These are phyloP conservation scores for Torulaspora globosa DNA, from an alignment of 1,139 yeast species.

Conservation along the genomic window DNA sequence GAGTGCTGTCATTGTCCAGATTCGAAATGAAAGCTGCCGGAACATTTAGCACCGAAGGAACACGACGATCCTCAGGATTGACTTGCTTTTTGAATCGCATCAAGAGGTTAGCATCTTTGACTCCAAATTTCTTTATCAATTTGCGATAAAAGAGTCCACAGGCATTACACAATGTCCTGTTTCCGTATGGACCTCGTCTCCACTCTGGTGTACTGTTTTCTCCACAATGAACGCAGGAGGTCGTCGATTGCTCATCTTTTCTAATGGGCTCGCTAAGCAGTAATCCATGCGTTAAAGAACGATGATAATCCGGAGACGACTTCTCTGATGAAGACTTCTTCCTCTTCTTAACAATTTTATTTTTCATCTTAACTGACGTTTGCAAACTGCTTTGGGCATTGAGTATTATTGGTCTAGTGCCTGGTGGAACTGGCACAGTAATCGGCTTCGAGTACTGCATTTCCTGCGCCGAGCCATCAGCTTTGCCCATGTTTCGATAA, in stretches of 20 bases:
- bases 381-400: conserved; percentile 6
- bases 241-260: conserved; percentile 16
- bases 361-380: conserved; percentile 5
- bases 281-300: conserved; percentile 12
- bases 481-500: conserved; percentile 1
- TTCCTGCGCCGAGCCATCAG: neutral
- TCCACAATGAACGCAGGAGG: conserved; percentile 54
- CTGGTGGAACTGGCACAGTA: neutral
- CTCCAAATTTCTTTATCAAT: conserved; percentile 47
- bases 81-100: conserved; percentile 31
- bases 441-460: neutral
- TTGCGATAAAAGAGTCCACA: conserved; percentile 78
- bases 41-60: conserved; percentile 29
- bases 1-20: conserved; percentile 21
- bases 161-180: conserved; percentile 71
- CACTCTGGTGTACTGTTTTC: conserved; percentile 78
- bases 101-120: conserved; percentile 30
- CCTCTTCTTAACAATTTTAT: conserved; percentile 9
- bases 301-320: conserved; percentile 11
- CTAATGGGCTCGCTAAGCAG: conserved; percentile 10
- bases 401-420: conserved; percentile 10
- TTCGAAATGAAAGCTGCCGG: conserved; percentile 26
- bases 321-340: conserved; percentile 11
- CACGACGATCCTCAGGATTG: conserved; percentile 32
- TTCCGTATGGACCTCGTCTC: conserved; percentile 79